Conservation (phyloP, 148 eudicot genomes). For the Bassia scoparia region DNA sequence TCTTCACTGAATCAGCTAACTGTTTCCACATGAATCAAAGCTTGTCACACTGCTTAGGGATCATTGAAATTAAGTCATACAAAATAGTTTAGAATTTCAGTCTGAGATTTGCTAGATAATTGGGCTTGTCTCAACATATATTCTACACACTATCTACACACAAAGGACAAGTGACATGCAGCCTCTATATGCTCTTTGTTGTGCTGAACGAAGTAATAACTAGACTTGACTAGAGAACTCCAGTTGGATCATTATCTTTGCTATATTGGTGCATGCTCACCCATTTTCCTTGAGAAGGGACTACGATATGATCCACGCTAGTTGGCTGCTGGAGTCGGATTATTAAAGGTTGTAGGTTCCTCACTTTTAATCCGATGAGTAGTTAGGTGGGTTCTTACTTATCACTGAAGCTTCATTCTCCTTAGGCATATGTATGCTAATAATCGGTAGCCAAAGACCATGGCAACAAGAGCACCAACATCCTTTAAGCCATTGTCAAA, state of each 20-base stretch:
- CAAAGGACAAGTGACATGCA: conserved; percentile 5
- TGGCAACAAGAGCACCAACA: conserved; percentile 35
- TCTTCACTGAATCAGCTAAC: conserved; percentile 4
- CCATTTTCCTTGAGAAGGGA: not conserved
- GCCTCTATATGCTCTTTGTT: conserved; percentile 17
- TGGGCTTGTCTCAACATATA: conserved; percentile 12
- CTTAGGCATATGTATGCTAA: conserved; percentile 41
- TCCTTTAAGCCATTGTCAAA: conserved; percentile 37
- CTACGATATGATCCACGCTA: conserved; percentile 3
- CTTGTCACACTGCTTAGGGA: not conserved
- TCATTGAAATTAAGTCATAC: not conserved
- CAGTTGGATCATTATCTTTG: conserved; percentile 10
- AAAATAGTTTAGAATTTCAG: conserved; percentile 11
- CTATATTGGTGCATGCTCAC: not conserved
- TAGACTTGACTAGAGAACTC: not conserved
- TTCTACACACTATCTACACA: conserved; percentile 14
- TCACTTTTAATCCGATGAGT: conserved; percentile 1
- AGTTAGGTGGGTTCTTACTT: conserved; percentile 1
- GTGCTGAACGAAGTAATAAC: conserved; percentile 1
- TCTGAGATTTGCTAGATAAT: conserved; percentile 18
- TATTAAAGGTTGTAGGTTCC: not conserved
- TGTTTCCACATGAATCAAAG: not conserved
- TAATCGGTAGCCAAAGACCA: conserved; percentile 50
- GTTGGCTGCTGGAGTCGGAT: not conserved
- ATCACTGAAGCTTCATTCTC: conserved; percentile 36